phyloP scores from a whole-genome alignment of 148 eudicot genomes.

The Vaccinium myrtillus region DNA sequence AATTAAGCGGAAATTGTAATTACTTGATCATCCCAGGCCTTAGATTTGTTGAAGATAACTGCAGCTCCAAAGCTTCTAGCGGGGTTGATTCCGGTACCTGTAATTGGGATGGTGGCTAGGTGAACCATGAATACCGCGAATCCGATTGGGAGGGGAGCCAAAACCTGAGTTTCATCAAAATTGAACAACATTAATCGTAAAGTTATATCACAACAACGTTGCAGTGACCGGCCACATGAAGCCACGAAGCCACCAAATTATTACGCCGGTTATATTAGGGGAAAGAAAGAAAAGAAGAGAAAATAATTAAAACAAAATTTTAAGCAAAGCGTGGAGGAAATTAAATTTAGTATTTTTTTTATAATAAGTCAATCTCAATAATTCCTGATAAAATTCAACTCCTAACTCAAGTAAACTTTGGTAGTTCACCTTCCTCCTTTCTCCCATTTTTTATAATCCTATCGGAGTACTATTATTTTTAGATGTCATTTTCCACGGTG shows the following conservation, averaged over 20 bases:
- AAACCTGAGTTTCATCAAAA: conserved; percentile 34
- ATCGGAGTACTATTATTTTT: too few species aligned
- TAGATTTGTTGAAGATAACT: conserved; percentile 52
- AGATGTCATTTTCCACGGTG: too few species aligned
- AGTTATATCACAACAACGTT: not conserved
- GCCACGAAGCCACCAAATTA: too few species aligned
- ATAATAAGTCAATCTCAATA: too few species aligned
- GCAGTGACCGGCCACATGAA: too few species aligned
- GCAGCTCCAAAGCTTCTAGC: conserved; percentile 91
- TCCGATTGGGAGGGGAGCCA: conserved; percentile 84
- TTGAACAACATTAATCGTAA: not conserved
- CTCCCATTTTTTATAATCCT: not conserved
- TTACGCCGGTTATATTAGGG: too few species aligned
- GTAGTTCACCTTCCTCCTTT: not conserved
- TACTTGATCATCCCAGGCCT: conserved; percentile 78
- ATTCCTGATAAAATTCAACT: not conserved
- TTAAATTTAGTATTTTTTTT: too few species aligned
- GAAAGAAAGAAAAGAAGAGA: too few species aligned
- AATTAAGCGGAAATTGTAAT: not conserved
- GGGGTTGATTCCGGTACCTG: conserved; percentile 77
- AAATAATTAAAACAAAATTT: too few species aligned
- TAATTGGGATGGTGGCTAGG: conserved; percentile 68
- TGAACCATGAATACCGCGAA: conserved; percentile 84
- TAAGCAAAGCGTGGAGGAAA: too few species aligned
- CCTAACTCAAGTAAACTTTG: not conserved